Evolutionary conservation across 202 grass and related monocot genomes (phyloP), one percentile per base, ranked within the genome.

Genomic region (Schoenoplectus tabernaemontani): DNA sequence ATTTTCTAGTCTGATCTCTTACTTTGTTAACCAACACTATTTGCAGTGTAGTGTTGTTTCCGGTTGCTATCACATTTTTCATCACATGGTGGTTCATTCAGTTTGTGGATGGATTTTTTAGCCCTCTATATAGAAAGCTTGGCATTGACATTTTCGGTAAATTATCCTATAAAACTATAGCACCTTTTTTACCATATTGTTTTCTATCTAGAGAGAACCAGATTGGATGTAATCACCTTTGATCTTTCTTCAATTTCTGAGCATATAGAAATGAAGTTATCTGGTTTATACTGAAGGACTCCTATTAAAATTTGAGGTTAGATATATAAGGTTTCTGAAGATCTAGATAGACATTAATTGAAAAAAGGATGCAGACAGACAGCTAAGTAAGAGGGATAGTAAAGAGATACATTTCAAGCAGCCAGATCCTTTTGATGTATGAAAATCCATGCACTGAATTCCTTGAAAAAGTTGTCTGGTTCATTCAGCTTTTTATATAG

Each of bases 61-160:
- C 96, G 79, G 96, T 99, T 75, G 96, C 96, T 36, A 54, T 99
- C 64, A 99, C 96, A 2, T 99, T 99, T 87, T 99, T 96, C 87
- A 88, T 99, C 65, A 99, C 96, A 59, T 99, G 92, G 96, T 99
- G 96, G 96, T 99, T 99, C 81, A 90, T 99, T 89, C 90, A 93
- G 69, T 99, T 99, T 88, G 90, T 99, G 73, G 96, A 99, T 87
- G 90, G 96, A 20, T 99, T 99, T 84, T 99, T 99, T 78, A 99
- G 96, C 86, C 96, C 96, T 85, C 26, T 99, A 46, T 99, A 99
- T 91, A 90, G 83, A 36, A 82, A 96, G 82, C 71, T 99, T 85
- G 90, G 96, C 30, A 33, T 99, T 68, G 9, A 99, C 81, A 91
- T 99, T 83, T 99, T 99, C 57, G 96, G 96, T 99, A 91, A 93